Evolutionary conservation across 176 grass and related monocot species (phyloP).

Genomic region (Triticum dicoccoides): DNA sequence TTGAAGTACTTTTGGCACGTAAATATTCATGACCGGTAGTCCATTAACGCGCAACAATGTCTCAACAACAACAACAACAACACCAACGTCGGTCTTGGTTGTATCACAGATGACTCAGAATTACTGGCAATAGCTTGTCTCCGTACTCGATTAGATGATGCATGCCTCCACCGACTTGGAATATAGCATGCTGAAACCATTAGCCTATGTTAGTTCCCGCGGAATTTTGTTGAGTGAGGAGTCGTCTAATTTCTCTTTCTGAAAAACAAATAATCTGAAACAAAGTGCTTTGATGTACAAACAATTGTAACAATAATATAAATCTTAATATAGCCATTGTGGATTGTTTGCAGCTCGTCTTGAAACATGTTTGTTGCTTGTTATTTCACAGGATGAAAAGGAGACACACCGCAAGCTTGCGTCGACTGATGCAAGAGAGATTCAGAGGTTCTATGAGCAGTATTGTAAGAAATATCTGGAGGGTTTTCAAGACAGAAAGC

Average conservation of each 20-base stretch:
- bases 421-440: slow-evolving; percentile 57
- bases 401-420: slow-evolving; percentile 40
- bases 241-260: background rate
- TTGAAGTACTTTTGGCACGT: too few species aligned
- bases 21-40: too few species aligned
- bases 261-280: background rate
- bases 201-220: background rate
- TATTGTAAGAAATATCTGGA: slow-evolving; percentile 57
- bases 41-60: too few species aligned
- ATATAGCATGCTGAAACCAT: background rate
- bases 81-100: too few species aligned
- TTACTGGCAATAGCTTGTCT: background rate
- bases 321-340: too few species aligned
- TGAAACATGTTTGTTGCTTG: background rate
- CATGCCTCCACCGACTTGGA: background rate
- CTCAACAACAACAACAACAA: too few species aligned
- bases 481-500: slow-evolving; percentile 28
- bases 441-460: slow-evolving; percentile 61
- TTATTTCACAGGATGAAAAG: slow-evolving; percentile 60
- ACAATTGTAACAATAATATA: too few species aligned
- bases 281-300: too few species aligned
- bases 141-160: background rate
- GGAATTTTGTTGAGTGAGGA: background rate
- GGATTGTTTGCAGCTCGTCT: too few species aligned
- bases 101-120: too few species aligned